Conservation (phyloP, 129 eudicot species). For the Cynara cardunculus region DNA sequence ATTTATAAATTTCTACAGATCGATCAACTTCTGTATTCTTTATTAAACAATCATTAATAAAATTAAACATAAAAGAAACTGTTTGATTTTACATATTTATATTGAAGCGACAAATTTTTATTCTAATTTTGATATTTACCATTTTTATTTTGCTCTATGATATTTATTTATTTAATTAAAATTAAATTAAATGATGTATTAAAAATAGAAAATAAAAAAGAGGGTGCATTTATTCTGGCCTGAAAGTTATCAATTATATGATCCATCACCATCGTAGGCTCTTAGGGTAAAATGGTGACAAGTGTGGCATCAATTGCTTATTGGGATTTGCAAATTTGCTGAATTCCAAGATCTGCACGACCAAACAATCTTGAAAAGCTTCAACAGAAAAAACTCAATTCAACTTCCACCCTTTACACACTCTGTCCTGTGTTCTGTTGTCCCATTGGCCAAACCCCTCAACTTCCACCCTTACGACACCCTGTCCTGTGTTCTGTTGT, state of each 20-base stretch:
- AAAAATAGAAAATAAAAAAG: too few species aligned
- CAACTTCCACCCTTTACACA: neutral
- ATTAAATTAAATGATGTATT: too few species aligned
- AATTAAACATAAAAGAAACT: too few species aligned
- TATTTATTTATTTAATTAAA: too few species aligned
- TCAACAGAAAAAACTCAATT: conserved; percentile 3
- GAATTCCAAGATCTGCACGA: conserved; percentile 53
- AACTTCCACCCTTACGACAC: neutral
- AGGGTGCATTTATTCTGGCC: too few species aligned
- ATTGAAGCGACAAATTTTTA: too few species aligned
- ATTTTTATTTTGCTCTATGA: too few species aligned
- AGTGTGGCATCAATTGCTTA: conserved; percentile 53
- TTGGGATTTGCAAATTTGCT: conserved; percentile 51
- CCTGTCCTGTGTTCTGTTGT: conserved; percentile 14
- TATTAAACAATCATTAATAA: too few species aligned
- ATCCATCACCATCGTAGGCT: neutral
- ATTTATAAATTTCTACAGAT: neutral
- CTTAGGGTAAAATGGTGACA: conserved; percentile 25
- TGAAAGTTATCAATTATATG: too few species aligned
- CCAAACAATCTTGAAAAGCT: conserved; percentile 21
- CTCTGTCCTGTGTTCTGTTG: conserved; percentile 14
- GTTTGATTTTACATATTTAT: too few species aligned
- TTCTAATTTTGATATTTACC: too few species aligned
- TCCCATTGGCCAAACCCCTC: conserved; percentile 33
- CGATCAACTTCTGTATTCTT: neutral